Base-by-base conservation (phyloP, 371 early-diverging fungal species). In the Syncephalastrum monosporum region DNA sequence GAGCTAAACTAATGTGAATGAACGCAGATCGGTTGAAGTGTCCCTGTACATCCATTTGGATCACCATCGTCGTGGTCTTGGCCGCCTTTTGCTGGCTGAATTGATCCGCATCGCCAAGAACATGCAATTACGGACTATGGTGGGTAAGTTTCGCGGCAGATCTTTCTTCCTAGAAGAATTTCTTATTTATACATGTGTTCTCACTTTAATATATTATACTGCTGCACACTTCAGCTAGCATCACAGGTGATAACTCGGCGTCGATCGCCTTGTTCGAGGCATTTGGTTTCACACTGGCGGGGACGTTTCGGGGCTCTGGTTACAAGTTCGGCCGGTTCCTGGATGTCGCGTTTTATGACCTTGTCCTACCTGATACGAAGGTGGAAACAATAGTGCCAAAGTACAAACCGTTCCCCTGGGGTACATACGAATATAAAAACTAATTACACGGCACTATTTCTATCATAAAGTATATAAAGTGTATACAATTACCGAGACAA, bases 261-360 rank as follows among this genome's bases (percentile, higher is more conserved):
- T 76, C 76, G 4, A 55, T 72, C 15, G 21, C 58, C 10, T 46
- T 79, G 19, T 79, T 76, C 53, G 56, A 59, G 13, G 61, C 64
- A 12, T 61, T 64, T 43, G 67, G 65, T 14, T 79, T 75, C 58
- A 67, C 58, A 8, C 24, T 64, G 17, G 67, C 68, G 3, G 79
- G 74, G 5, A 56, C 55, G 3, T 61, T 75, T 47, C 67, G 62
- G 43, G 71, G 75, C 53, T 52, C 57, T 10, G 79, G 79, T 3
- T 73, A 70, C 57, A 79, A 79, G 53, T 79, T 75, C 68, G 79
- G 71, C 6, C 56, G 66, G 42, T 75, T 65, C 46, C 44, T 75
- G 47, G 74, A 74, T 63, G 72, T 71, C 15, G 57, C 56, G 1
- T 79, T 79, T 48, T 64, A 68, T 46, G 76, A 79, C 33, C 61